phyloP scores from a whole-genome alignment of 148 eudicot genomes.

The Chenopodium berlandieri region DNA sequence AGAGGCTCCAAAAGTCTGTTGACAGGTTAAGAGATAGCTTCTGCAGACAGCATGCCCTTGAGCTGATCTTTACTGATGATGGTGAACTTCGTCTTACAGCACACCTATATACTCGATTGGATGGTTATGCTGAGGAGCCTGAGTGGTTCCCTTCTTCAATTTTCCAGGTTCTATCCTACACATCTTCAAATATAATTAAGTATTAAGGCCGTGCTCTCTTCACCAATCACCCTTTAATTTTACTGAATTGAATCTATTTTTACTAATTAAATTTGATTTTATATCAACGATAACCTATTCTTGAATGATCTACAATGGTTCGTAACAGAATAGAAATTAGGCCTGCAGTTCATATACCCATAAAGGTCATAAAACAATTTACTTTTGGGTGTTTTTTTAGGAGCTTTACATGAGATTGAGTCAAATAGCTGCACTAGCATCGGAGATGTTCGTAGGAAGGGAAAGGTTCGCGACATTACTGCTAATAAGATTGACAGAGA shows the following conservation, averaged over 20 bases:
- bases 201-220: too few species aligned
- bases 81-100: constrained; percentile 73
- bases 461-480: constrained; percentile 87
- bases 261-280: too few species aligned
- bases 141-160: constrained; percentile 94
- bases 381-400: constrained; percentile 30
- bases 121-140: constrained; percentile 56
- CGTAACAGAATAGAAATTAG: too few species aligned
- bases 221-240: too few species aligned
- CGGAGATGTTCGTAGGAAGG: constrained; percentile 85
- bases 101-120: constrained; percentile 62
- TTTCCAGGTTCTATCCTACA: constrained; percentile 53
- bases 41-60: constrained; percentile 90
- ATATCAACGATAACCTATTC: too few species aligned
- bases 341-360: neutral
- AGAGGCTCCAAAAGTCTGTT: constrained; percentile 61
- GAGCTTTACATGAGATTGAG: constrained; percentile 72
- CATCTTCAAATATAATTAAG: too few species aligned
- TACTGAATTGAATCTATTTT: too few species aligned
- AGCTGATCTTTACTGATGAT: constrained; percentile 79
- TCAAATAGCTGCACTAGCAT: constrained; percentile 59
- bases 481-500: constrained; percentile 89
- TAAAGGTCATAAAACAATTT: neutral
- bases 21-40: constrained; percentile 83
- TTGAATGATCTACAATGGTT: too few species aligned